Evolutionary conservation across 805 yeast species (phyloP).

Genomic region (Lipomyces lipofer): DNA sequence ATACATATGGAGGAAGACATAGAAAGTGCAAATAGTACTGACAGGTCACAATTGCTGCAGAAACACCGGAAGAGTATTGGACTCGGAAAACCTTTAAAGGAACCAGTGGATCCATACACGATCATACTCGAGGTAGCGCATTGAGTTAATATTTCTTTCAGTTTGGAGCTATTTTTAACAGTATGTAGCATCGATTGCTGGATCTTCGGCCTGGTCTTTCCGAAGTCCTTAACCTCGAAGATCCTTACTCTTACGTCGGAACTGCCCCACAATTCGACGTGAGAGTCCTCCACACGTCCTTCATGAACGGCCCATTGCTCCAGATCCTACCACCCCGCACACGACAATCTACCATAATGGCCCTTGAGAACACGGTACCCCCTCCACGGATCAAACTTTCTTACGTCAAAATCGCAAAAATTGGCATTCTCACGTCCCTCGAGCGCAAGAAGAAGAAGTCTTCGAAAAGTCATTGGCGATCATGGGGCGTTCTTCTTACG

Average conservation of each 20-base stretch:
- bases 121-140: constrained; percentile 33
- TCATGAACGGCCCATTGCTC: constrained; percentile 38
- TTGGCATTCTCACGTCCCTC: constrained; percentile 41
- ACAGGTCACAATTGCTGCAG: constrained; percentile 6
- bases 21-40: constrained; percentile 3
- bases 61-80: constrained; percentile 43
- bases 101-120: constrained; percentile 42
- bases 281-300: constrained; percentile 34
- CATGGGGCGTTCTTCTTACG: constrained; percentile 47
- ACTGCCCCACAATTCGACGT: constrained; percentile 34
- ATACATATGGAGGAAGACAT: constrained; percentile 46
- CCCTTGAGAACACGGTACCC: neutral
- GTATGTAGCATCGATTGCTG: constrained; percentile 36
- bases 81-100: constrained; percentile 34
- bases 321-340: constrained; percentile 43
- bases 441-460: constrained; percentile 40
- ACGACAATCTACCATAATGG: constrained; percentile 33
- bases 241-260: constrained; percentile 36
- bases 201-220: constrained; percentile 40
- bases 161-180: neutral
- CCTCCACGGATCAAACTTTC: neutral
- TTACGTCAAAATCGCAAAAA: constrained; percentile 42
- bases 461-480: constrained; percentile 40
- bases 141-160: too few relatives aligned
- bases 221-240: constrained; percentile 32